Base-by-base conservation (phyloP, 1,139 yeast species). In the Hanseniaspora gamundiae region DNA sequence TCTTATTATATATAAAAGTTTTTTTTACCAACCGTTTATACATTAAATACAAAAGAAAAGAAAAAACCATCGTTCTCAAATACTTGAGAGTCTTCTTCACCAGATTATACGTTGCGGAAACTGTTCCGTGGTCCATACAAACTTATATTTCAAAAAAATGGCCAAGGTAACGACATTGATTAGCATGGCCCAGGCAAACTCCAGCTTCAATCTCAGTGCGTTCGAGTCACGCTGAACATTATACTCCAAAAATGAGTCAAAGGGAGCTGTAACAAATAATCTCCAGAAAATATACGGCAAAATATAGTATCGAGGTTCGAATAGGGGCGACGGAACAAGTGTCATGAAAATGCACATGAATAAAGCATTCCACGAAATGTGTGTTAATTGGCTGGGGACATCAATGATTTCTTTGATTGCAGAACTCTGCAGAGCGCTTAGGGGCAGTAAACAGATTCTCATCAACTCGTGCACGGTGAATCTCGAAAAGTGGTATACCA, bases 261-360 rank as follows among this genome's bases (percentile, higher is more conserved):
- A 60, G 19, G 60, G 59, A 22, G 81, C 75, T 9, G 63, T 59
- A 7, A 70, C 63, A 48, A 77, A 70, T 6, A 83, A 47, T 53
- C 96, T 71, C 76, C 88, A 87, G 31, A 87, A 58, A 13, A 83
- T 59, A 56, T 76, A 77, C 2, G 98, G 97, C 2, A 85, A 57
- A 42, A 91, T 82, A 60, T 81, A 91, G 61, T 93, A 91, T 45
- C 98, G 73, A 40, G 96, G 95, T 60, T 91, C 99, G 55, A 93
- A 78, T 49, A 91, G 67, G 9, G 98, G 97, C 0, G 95, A 80
- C 13, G 97, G 95, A 0, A 82, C 74, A 22, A 91, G 68, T 0
- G 93, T 81, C 2, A 76, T 59, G 2, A 71, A 55, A 0, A 74
- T 68, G 26, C 88, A 80, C 0, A 66, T 62, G 2, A 78, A 47